A percentile compares a stretch with the other conserved stretches of the same genome.
phyloP scores from a whole-genome alignment of 2,329 filamentous ascomycete genomes.

The Epichloe baconii region DNA sequence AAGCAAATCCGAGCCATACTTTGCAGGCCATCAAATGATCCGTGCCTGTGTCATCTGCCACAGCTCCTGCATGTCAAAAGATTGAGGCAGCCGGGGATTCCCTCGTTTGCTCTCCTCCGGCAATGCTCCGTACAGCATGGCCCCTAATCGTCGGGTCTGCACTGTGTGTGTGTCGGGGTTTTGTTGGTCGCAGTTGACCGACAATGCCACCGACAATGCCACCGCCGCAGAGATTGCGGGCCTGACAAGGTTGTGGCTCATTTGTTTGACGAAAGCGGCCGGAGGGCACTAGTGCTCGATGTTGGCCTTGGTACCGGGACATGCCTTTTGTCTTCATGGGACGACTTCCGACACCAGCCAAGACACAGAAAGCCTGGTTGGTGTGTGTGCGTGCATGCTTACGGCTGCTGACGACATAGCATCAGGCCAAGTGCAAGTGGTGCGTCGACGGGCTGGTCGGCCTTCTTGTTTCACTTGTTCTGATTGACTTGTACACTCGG shows the following conservation, averaged over 20 bases:
- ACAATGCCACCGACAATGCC: too few relatives aligned
- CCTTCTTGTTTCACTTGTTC: not conserved
- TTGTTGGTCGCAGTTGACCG: too few relatives aligned
- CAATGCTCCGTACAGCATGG: too few relatives aligned
- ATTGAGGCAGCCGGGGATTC: too few relatives aligned
- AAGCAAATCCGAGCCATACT: not conserved
- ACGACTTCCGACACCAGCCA: not conserved
- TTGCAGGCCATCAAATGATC: not conserved
- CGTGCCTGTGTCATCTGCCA: not conserved
- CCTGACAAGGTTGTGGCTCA: too few relatives aligned
- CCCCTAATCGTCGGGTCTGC: too few relatives aligned
- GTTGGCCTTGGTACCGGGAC: not conserved
- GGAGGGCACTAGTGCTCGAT: not conserved
- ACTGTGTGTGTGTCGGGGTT: too few relatives aligned
- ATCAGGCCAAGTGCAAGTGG: not conserved
- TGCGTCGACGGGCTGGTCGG: not conserved
- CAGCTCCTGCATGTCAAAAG: too few relatives aligned
- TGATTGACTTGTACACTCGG: not conserved
- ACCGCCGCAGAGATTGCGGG: too few relatives aligned
- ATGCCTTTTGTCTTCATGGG: not conserved
- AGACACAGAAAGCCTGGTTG: not conserved
- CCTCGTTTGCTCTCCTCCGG: too few relatives aligned
- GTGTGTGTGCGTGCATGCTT: not conserved
- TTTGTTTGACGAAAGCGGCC: slow-evolving; percentile 1
- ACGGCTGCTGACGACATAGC: not conserved